These are phyloP conservation scores for Colletotrichum coccodes DNA, from an alignment of 2,329 filamentous ascomycete species.

Conservation along the genomic window DNA sequence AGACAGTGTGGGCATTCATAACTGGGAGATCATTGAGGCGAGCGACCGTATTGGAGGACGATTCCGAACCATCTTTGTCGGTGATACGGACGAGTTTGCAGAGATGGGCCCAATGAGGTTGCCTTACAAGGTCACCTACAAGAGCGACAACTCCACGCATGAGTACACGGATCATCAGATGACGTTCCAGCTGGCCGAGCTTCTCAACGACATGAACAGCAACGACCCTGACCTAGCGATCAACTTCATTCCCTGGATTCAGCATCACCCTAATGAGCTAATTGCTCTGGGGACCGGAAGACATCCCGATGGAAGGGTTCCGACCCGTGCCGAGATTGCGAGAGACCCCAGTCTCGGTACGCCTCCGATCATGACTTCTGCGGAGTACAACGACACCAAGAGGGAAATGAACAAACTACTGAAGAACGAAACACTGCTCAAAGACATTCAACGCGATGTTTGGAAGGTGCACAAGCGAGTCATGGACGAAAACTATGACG, in stretches of 20 bases:
- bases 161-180: conserved; percentile 69
- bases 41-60: conserved; percentile 67
- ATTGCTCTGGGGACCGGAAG: conserved; percentile 57
- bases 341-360: conserved; percentile 52
- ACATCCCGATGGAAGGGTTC: conserved; percentile 61
- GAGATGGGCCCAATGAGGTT: conserved; percentile 68
- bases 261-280: conserved; percentile 64
- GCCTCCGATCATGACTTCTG: conserved; percentile 41
- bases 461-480: conserved; percentile 52
- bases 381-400: conserved; percentile 36
- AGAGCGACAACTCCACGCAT: conserved; percentile 60
- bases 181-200: conserved; percentile 67
- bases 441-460: conserved; percentile 51
- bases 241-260: conserved; percentile 70
- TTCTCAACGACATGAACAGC: conserved; percentile 64
- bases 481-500: conserved; percentile 61
- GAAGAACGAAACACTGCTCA: conserved; percentile 6
- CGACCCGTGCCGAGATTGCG: conserved; percentile 58
- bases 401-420: conserved; percentile 38
- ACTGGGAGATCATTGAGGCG: conserved; percentile 68
- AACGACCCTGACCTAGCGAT: conserved; percentile 58
- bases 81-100: conserved; percentile 64
- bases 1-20: conserved; percentile 60
- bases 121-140: conserved; percentile 47
- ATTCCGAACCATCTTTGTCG: conserved; percentile 67